These are phyloP conservation scores for Przewalskia tangutica DNA, from an alignment of 257 asterid species.

Conservation along the genomic window DNA sequence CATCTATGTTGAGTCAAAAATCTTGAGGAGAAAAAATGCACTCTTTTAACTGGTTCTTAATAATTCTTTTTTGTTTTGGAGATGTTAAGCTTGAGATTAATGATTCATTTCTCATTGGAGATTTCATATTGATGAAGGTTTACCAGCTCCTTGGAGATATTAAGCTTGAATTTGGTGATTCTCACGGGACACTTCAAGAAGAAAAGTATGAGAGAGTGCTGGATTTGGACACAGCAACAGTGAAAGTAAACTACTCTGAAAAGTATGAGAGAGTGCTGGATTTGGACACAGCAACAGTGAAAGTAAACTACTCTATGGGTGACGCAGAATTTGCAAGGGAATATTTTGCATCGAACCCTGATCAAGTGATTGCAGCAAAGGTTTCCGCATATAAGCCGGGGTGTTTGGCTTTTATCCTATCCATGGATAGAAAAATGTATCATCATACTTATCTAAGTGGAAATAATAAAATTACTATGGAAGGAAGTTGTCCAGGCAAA, in stretches of 20 bases:
- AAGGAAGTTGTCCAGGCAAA: slow-evolving; percentile 52
- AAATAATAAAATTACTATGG: slow-evolving; percentile 44
- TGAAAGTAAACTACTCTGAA: slow-evolving; percentile 41
- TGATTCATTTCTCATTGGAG: too few relatives aligned
- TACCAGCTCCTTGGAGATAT: slow-evolving; percentile 82
- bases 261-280: slow-evolving; percentile 62
- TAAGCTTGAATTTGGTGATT: slow-evolving; percentile 47
- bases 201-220: slow-evolving; percentile 53
- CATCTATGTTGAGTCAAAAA: too few relatives aligned
- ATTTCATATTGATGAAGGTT: slow-evolving; percentile 25
- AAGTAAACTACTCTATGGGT: slow-evolving; percentile 39
- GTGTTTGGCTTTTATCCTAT: slow-evolving; percentile 35
- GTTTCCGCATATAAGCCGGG: slow-evolving; percentile 47
- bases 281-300: slow-evolving; percentile 68
- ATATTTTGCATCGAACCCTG: slow-evolving; percentile 59
- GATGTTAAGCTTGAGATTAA: too few relatives aligned
- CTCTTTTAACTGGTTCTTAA: too few relatives aligned
- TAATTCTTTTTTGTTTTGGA: too few relatives aligned
- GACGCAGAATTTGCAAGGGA: slow-evolving; percentile 41
- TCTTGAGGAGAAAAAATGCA: too few relatives aligned
- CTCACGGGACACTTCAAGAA: slow-evolving; percentile 31
- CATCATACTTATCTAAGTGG: slow-evolving; percentile 40
- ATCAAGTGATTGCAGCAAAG: slow-evolving; percentile 47
- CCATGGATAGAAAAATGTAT: slow-evolving; percentile 50
- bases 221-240: slow-evolving; percentile 73